Conservation (phyloP, 768 basidiomycete species). For the Nevesoporus exiguus region DNA sequence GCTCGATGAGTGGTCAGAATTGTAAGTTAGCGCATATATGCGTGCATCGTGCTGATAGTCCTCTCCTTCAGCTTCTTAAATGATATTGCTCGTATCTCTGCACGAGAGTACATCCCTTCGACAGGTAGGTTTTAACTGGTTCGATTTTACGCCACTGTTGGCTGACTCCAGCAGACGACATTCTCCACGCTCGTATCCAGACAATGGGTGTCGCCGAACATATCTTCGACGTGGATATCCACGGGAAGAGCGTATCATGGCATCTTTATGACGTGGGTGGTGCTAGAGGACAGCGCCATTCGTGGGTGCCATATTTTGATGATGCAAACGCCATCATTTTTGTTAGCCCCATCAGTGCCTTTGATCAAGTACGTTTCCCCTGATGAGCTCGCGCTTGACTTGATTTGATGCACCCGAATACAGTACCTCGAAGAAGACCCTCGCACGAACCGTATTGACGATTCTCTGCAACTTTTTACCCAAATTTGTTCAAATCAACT, state of each 20-base stretch:
- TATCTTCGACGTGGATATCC: conserved; percentile 75
- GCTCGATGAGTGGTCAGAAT: conserved; percentile 86
- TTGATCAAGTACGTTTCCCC: conserved; percentile 55
- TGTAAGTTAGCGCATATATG: conserved; percentile 51
- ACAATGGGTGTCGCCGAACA: conserved; percentile 89
- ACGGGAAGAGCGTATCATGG: conserved; percentile 74
- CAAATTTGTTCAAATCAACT: conserved; percentile 80
- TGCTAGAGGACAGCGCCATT: conserved; percentile 67
- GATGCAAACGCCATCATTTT: conserved; percentile 80
- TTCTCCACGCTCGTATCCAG: conserved; percentile 85
- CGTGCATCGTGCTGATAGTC: conserved; percentile 4
- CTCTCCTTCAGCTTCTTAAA: conserved; percentile 58
- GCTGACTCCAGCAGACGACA: conserved; percentile 56
- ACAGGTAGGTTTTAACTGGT: conserved; percentile 48
- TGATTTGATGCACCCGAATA: background rate
- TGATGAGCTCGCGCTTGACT: background rate
- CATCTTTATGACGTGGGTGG: conserved; percentile 73
- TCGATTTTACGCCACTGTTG: conserved; percentile 24
- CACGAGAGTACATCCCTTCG: conserved; percentile 66
- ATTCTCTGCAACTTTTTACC: conserved; percentile 85
- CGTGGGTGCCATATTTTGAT: conserved; percentile 67
- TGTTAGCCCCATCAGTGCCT: conserved; percentile 74
- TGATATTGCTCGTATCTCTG: conserved; percentile 68
- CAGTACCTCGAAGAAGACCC: conserved; percentile 88
- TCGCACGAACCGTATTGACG: conserved; percentile 80